Conservation (phyloP, 108 stramenopile species). For the Chaetoceros muelleri region DNA sequence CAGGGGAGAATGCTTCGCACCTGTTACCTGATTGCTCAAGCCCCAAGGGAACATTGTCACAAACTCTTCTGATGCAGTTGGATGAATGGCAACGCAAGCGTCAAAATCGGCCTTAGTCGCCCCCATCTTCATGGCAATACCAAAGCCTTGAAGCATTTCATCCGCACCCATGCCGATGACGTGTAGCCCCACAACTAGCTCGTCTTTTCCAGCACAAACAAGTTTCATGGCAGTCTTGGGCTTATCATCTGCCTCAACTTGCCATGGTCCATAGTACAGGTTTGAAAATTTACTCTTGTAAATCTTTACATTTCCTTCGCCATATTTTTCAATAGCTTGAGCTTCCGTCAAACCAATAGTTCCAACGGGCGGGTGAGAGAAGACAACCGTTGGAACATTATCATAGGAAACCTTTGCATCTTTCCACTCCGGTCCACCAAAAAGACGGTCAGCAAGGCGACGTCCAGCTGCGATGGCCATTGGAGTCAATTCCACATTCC, state of each 20-base stretch:
- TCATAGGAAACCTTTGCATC: constrained; percentile 68
- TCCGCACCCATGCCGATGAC: constrained; percentile 90
- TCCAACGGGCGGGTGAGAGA: constrained; percentile 75
- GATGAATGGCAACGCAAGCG: constrained; percentile 87
- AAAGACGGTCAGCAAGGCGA: constrained; percentile 73
- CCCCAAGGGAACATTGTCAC: constrained; percentile 89
- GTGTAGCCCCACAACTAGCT: constrained; percentile 83
- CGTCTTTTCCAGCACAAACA: constrained; percentile 69
- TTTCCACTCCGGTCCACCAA: constrained; percentile 31
- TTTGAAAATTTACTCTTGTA: constrained; percentile 78
- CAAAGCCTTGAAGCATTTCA: constrained; percentile 97
- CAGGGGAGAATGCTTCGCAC: constrained; percentile 36
- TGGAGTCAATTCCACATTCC: constrained; percentile 76
- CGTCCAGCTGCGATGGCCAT: constrained; percentile 85
- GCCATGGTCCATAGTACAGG: constrained; percentile 73
- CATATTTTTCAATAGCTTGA: constrained; percentile 63
- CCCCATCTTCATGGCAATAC: constrained; percentile 91
- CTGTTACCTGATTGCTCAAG: constrained; percentile 24
- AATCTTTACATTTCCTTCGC: constrained; percentile 66
- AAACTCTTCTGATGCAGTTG: constrained; percentile 89
- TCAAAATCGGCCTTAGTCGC: constrained; percentile 95
- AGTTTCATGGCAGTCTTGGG: constrained; percentile 58
- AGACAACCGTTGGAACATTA: constrained; percentile 71
- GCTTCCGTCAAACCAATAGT: constrained; percentile 63
- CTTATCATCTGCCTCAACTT: constrained; percentile 49